phyloP scores from a whole-genome alignment of 495 filamentous ascomycete genomes.

The Platismatia glauca region DNA sequence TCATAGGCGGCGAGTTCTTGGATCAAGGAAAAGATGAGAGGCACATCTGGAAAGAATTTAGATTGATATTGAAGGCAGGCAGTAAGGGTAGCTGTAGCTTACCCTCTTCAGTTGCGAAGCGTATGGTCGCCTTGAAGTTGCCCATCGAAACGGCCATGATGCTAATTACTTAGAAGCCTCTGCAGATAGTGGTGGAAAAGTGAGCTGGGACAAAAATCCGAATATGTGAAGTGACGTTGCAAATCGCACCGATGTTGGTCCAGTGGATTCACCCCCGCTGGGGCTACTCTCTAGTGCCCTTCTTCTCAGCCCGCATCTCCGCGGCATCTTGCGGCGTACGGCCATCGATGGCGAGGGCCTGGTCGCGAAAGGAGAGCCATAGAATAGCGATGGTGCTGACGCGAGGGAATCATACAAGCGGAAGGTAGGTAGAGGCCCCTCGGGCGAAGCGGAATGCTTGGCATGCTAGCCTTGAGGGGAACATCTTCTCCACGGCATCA shows the following conservation, averaged over 20 bases:
- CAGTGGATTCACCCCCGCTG: not conserved
- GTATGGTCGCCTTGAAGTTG: slow-evolving; percentile 33
- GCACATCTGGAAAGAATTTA: slow-evolving; percentile 57
- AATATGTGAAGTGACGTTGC: not conserved
- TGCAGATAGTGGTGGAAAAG: not conserved
- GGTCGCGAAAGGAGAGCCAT: not conserved
- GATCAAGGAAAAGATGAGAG: slow-evolving; percentile 72
- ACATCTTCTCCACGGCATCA: too few relatives aligned
- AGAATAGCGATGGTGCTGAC: not conserved
- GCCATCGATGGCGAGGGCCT: not conserved
- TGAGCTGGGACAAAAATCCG: not conserved
- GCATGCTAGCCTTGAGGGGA: not conserved
- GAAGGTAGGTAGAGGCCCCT: too few relatives aligned
- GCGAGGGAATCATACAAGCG: not conserved
- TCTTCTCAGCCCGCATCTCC: not conserved
- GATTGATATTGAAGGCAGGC: not conserved
- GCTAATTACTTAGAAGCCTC: not conserved
- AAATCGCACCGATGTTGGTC: not conserved
- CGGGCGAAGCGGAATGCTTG: not conserved
- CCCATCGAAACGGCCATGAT: not conserved
- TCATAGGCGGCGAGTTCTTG: slow-evolving; percentile 85
- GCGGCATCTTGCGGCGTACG: not conserved
- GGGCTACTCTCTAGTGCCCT: not conserved
- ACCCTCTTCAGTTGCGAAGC: slow-evolving; percentile 41
- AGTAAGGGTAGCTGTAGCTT: too few relatives aligned